These are phyloP conservation scores for Scenedesmus sp. DNA, from an alignment of 163 green algal species.

Conservation along the genomic window DNA sequence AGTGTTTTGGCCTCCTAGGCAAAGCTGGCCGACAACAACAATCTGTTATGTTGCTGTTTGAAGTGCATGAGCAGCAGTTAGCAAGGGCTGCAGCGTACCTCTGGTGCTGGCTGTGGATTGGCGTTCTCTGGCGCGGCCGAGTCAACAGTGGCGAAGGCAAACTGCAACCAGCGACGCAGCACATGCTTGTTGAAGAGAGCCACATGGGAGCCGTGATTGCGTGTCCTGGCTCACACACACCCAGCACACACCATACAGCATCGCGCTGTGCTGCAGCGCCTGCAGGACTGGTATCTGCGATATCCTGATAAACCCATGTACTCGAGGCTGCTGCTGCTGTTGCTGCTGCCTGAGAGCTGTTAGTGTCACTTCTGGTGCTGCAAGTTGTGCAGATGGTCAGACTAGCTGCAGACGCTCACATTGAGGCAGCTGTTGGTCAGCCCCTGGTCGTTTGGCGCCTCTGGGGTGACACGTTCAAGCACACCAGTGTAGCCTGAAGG, in stretches of 20 bases:
- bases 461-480: constrained; percentile 54
- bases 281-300: neutral
- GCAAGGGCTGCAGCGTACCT: constrained; percentile 52
- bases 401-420: no score
- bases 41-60: neutral
- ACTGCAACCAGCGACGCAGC: constrained; percentile 33
- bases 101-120: constrained; percentile 61
- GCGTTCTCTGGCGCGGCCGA: constrained; percentile 66
- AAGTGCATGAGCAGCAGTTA: no score
- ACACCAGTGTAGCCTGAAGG: constrained; percentile 67
- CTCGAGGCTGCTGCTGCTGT: neutral
- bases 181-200: no score
- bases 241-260: no score
- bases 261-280: neutral
- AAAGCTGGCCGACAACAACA: neutral
- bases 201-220: neutral
- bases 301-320: neutral
- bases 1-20: neutral
- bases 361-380: neutral
- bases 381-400: no score
- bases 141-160: constrained; percentile 67
- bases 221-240: no score
- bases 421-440: constrained; percentile 63
- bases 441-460: constrained; percentile 70
- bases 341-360: no score